Conservation (phyloP, 805 yeast species). For the Danielozyma ontarioensis region DNA sequence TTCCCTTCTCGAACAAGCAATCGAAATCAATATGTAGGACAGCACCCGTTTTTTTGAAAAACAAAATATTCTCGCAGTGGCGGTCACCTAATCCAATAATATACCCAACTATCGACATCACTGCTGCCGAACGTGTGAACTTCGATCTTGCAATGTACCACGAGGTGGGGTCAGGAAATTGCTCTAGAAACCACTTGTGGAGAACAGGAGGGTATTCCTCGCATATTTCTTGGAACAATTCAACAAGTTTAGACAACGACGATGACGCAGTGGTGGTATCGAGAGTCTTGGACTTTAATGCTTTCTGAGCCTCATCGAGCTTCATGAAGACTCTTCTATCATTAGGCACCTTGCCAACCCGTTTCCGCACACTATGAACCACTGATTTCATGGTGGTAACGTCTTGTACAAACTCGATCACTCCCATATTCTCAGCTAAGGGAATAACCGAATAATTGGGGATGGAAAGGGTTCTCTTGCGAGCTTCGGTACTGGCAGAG, state of each 20-base stretch:
- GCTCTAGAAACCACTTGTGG: constrained; percentile 82
- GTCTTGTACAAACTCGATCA: constrained; percentile 84
- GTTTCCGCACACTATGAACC: constrained; percentile 21
- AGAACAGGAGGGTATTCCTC: constrained; percentile 60
- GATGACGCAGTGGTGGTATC: constrained; percentile 6
- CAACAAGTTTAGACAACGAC: constrained; percentile 14
- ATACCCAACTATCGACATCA: constrained; percentile 96
- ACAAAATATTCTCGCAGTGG: constrained; percentile 86
- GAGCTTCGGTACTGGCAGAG: constrained; percentile 61
- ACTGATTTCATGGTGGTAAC: constrained; percentile 69
- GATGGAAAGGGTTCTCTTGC: constrained; percentile 64
- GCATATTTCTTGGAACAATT: constrained; percentile 20
- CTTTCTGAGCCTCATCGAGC: constrained; percentile 27
- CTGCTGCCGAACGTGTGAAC: constrained; percentile 79
- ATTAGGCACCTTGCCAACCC: constrained; percentile 15
- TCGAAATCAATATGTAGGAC: constrained; percentile 95
- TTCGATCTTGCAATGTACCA: constrained; percentile 81
- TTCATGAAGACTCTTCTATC: constrained; percentile 24
- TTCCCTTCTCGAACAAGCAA: constrained; percentile 86
- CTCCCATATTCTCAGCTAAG: constrained; percentile 77
- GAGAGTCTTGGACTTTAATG: constrained; percentile 13
- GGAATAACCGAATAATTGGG: constrained; percentile 87
- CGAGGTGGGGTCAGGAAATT: constrained; percentile 79
- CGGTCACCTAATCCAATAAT: constrained; percentile 93
- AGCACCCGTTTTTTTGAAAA: constrained; percentile 69